Base-by-base conservation (phyloP, 2,329 filamentous ascomycete species). In the Apiospora arundinis region DNA sequence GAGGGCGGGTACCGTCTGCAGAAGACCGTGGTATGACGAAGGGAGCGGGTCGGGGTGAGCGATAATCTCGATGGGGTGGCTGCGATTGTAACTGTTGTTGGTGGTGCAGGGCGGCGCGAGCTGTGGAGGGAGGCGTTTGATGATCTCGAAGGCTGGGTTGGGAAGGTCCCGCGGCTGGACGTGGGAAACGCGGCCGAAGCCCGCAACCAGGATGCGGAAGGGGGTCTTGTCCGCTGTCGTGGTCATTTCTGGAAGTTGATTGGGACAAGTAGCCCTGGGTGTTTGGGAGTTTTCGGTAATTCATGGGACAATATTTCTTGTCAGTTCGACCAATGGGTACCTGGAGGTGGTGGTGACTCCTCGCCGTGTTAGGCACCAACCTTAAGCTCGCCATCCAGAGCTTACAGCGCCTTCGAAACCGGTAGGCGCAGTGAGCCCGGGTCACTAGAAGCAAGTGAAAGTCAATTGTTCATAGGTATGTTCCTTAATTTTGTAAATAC, bases 161-260 rank as follows among this genome's bases (percentile, higher is more conserved):
- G 49, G 49, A 28, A 52, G 49, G 23, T 52, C 23, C 49, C 49
- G 49, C 14, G 49, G 49, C 49, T 52, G 49, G 49, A 52, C 49
- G 49, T 52, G 48, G 48, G 48, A 52, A 25, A 52, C 48, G 11
- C 48, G 28, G 48, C 48, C 48, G 48, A 52, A 52, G 48, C 48
- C 48, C n/a, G 48, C 23, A 4, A 52, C 48, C 23, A 52, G 23
- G 11, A 52, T 52, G 48, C 48, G 48, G 11, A 52, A 25, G 12
- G 9, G 1, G 23, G 23, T 28, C 23, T 25, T 14, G 48, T 28
- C 23, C 14, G 11, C 23, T 52, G 12, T 6, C 12, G 23, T 16
- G 23, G 48, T 12, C 48, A 52, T 52, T 4, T 52, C 11, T 23
- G 18, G 45, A 16, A 18, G 4, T n/a, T 48, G 45, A 6, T 42